These are phyloP conservation scores for Yamadazyma conglobata DNA, from an alignment of 1,139 yeast genomes.

Conservation along the genomic window DNA sequence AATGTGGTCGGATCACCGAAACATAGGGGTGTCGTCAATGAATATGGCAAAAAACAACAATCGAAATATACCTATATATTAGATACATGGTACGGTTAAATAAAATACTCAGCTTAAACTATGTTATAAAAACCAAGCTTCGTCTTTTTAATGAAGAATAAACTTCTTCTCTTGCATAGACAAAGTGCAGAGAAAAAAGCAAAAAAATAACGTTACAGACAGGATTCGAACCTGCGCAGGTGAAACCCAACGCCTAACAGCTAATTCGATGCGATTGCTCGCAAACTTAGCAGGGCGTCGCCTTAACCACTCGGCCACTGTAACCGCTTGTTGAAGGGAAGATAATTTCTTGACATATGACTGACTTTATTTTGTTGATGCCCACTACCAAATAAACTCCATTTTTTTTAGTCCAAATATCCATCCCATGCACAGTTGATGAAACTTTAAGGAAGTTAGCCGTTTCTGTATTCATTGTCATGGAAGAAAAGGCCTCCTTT, in stretches of 20 bases:
- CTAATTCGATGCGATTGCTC: constrained; percentile 6
- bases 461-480: too few relatives aligned
- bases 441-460: too few relatives aligned
- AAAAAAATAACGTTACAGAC: constrained; percentile 67
- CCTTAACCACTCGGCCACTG: constrained; percentile 90
- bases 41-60: constrained; percentile 13
- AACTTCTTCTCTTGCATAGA: too few relatives aligned
- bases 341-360: too few relatives aligned
- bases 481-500: too few relatives aligned
- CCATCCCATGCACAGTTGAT: too few relatives aligned
- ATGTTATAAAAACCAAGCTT: background rate
- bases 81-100: constrained; percentile 17
- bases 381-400: too few relatives aligned
- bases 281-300: constrained; percentile 65
- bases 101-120: background rate
- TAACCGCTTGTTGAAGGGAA: constrained; percentile 23
- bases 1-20: constrained; percentile 29
- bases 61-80: constrained; percentile 15
- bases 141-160: too few relatives aligned
- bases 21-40: constrained; percentile 16
- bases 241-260: constrained; percentile 69
- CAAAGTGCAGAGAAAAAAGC: constrained; percentile 5
- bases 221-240: constrained; percentile 91
- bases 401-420: too few relatives aligned
- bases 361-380: too few relatives aligned